Base-by-base conservation (phyloP, 306 rosid genomes). In the Datisca glomerata region DNA sequence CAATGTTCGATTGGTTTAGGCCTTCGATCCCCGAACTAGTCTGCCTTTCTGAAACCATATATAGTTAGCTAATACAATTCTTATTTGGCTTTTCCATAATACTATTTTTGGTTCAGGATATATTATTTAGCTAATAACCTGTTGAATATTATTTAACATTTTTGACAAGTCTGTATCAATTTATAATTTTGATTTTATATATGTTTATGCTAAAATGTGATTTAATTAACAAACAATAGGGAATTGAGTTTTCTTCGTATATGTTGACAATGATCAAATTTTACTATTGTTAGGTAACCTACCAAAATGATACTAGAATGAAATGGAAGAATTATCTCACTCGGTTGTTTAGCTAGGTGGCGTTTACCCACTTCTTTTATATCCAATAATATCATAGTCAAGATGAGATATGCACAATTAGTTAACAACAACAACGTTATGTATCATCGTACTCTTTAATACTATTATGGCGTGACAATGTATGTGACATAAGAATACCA, bases 1-100 rank as follows among this genome's bases (percentile, higher is more conserved):
- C 93, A 32, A 72, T 79, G 65, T 55, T 69, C 43, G 78, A 74
- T 24, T 82, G 61, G 59, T 76, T 79, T 69, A 79, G 63, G 73
- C 96, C 57, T 70, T 79, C 67, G n/a, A 79, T 82, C 28, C 68
- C 80, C 5, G 79, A 66, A 24, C 81, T 73, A 1, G 74, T 31
- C 24, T 66, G 79, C 45, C 93, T 80, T 41, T 73, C 85, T 83
- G 72, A 21, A 50, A 67, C 48, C 37, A 47, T 35, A 55, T 28
- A 54, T 41, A 43, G 47, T n/a, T n/a, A n/a, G n/a, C n/a, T n/a
- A n/a, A n/a, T n/a, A n/a, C n/a, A n/a, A n/a, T n/a, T n/a, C n/a
- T n/a, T n/a, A n/a, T n/a, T n/a, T n/a, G n/a, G n/a, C n/a, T n/a
- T n/a, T n/a, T n/a, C n/a, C n/a, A n/a, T n/a, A n/a, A n/a, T n/a